Conservation (phyloP, 805 yeast species). For the Scheffersomyces lignosus region DNA sequence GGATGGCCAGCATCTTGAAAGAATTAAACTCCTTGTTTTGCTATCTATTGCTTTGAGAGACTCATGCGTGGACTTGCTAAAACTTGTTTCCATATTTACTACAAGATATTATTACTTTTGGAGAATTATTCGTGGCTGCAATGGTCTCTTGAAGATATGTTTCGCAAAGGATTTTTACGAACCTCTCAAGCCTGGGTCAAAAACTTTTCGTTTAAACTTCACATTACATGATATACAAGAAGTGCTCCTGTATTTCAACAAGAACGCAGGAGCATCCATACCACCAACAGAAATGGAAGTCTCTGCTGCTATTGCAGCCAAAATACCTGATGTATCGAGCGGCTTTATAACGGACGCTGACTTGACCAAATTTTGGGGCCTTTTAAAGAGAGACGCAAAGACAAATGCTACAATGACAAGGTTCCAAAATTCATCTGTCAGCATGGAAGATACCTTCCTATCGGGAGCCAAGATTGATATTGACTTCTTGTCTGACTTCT, state of each 20-base stretch:
- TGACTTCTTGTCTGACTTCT: neutral
- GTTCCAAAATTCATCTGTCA: neutral
- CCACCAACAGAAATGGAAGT: neutral
- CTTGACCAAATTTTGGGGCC: neutral
- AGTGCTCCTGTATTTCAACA: neutral
- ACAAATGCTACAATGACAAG: neutral
- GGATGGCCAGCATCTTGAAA: neutral
- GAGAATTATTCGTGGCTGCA: neutral
- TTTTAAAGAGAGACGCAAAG: neutral
- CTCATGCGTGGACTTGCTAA: neutral
- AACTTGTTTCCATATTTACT: neutral
- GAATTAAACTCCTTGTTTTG: neutral
- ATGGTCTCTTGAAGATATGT: neutral
- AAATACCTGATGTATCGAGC: neutral
- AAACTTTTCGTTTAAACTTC: neutral
- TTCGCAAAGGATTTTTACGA: neutral
- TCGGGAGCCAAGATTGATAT: too few relatives aligned
- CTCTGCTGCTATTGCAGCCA: neutral
- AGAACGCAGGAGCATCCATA: neutral
- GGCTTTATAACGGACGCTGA: neutral
- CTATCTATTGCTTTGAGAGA: neutral
- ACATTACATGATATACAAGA: neutral
- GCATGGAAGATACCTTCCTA: too few relatives aligned
- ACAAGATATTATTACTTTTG: neutral
- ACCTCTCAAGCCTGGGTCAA: neutral